phyloP scores from a whole-genome alignment of 2,329 filamentous ascomycete species.

The Trichoderma hamatum region DNA sequence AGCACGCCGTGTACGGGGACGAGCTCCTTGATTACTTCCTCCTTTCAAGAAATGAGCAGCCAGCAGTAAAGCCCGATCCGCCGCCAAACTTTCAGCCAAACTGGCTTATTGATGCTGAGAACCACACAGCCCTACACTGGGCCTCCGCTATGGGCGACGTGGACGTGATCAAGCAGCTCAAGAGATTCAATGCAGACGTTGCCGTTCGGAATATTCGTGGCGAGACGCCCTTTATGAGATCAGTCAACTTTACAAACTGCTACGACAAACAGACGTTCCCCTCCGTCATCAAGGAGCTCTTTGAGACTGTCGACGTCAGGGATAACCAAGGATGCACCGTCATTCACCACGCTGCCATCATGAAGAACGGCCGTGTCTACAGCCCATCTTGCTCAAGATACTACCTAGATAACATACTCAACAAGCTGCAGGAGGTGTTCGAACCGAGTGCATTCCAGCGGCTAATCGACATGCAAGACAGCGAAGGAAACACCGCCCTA shows the following conservation, averaged over 20 bases:
- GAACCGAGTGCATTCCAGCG: constrained; percentile 75
- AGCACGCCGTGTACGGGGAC: constrained; percentile 89
- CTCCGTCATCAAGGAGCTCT: constrained; percentile 77
- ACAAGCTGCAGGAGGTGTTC: constrained; percentile 78
- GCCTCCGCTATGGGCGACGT: constrained; percentile 96
- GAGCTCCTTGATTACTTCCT: constrained; percentile 96
- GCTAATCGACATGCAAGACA: constrained; percentile 80
- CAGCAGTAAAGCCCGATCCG: constrained; percentile 72
- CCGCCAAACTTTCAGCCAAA: constrained; percentile 87
- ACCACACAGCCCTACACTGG: constrained; percentile 94
- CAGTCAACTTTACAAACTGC: constrained; percentile 95
- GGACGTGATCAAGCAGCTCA: constrained; percentile 85
- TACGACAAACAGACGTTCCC: constrained; percentile 93
- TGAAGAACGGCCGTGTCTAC: constrained; percentile 76
- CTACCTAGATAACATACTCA: constrained; percentile 89
- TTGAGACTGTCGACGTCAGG: constrained; percentile 76
- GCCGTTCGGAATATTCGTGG: constrained; percentile 70
- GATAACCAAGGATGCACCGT: constrained; percentile 85
- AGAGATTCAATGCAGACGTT: constrained; percentile 76
- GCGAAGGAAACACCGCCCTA: constrained; percentile 84
- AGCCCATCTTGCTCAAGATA: constrained; percentile 90
- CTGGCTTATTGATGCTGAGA: constrained; percentile 89
- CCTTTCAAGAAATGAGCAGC: constrained; percentile 76
- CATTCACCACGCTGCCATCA: constrained; percentile 91
- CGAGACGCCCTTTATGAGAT: constrained; percentile 92